Conservation (phyloP, 805 yeast species). For the Ogataea pini region DNA sequence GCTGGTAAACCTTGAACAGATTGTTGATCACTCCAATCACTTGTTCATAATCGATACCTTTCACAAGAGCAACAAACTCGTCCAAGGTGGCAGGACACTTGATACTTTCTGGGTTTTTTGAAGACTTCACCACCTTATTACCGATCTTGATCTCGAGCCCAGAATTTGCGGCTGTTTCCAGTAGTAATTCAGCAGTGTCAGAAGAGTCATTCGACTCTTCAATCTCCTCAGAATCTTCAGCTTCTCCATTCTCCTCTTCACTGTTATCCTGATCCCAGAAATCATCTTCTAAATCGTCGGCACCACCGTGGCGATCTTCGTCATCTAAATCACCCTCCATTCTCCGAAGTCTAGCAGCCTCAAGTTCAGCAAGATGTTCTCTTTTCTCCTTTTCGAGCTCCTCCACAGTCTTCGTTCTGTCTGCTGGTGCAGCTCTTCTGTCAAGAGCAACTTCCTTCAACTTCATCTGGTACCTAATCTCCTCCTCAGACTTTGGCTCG, state of each 20-base stretch:
- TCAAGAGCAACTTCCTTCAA: conserved; percentile 69
- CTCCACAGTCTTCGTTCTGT: conserved; percentile 76
- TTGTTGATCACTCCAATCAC: conserved; percentile 52
- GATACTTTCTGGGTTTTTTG: conserved; percentile 19
- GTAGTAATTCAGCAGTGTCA: not conserved
- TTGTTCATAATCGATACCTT: conserved; percentile 39
- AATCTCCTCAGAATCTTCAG: conserved; percentile 26
- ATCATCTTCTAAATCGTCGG: conserved; percentile 66
- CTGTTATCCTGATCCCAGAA: conserved; percentile 61
- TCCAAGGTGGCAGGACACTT: conserved; percentile 52
- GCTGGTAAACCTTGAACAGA: conserved; percentile 64
- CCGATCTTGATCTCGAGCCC: conserved; percentile 35
- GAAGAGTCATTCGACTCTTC: conserved; percentile 14
- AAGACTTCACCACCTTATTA: conserved; percentile 31
- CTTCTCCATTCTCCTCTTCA: conserved; percentile 41
- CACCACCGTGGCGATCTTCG: conserved; percentile 50
- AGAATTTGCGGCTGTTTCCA: not conserved
- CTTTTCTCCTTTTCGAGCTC: conserved; percentile 62
- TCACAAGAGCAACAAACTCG: conserved; percentile 41
- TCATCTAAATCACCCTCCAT: conserved; percentile 58
- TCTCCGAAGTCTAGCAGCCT: conserved; percentile 67
- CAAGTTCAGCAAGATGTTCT: conserved; percentile 61
- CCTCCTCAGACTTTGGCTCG: conserved; percentile 44
- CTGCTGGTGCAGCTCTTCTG: conserved; percentile 77
- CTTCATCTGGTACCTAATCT: conserved; percentile 59